Evolutionary conservation across 73 alveolate species (phyloP), one percentile per base, ranked within the genome.

Genomic region (Durusdinium trenchii): DNA sequence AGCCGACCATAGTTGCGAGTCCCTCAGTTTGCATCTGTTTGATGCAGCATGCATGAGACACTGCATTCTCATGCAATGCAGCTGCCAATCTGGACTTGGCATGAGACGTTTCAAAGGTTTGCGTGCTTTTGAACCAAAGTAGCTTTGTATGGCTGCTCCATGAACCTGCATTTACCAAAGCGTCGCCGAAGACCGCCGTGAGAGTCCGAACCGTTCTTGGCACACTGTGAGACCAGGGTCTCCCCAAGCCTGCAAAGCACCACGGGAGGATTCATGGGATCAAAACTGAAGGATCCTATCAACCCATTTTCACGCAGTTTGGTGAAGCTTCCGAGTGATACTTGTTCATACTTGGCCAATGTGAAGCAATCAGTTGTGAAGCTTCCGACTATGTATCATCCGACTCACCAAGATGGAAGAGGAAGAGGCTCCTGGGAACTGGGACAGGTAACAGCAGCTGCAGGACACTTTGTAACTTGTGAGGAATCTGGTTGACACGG

Each of bases 161-260:
- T 9, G 28, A 12, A 20, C 9, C 64, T 12, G 64, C 28, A 54
- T 12, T 9, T 54, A 12, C 64, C 64, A 9, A 54, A 54, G 20
- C 9, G 20, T 12, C 9, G 20, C 64, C 28, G 20, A 20, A 54
- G 64, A 54, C 64, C 64, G 64, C 20, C 64, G 64, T 9, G 64
- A 20, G 28, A 9, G 28, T 61, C 10, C 61, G 28, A n/a, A 42
- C 89, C 89, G 36, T 54, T 50, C 47, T 78, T 78, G 30, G 89
- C 89, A 30, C 57, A 42, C 89, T 78, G 89, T 42, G 89, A 78
- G 42, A 78, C 38, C 62, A 78, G 28, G 62, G 89, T 78, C 89
- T 78, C 89, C 14, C 89, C 89, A 78, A 78, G 57, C 89, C 89
- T 78, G 14, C 78, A 54, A 20, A 54, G 20, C 9, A 20, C 28